Percentiles rank a stretch among this genome's conserved stretches.
Evolutionary conservation across 441 rosid genomes (phyloP).

Genomic region (Erodium trifolium): DNA sequence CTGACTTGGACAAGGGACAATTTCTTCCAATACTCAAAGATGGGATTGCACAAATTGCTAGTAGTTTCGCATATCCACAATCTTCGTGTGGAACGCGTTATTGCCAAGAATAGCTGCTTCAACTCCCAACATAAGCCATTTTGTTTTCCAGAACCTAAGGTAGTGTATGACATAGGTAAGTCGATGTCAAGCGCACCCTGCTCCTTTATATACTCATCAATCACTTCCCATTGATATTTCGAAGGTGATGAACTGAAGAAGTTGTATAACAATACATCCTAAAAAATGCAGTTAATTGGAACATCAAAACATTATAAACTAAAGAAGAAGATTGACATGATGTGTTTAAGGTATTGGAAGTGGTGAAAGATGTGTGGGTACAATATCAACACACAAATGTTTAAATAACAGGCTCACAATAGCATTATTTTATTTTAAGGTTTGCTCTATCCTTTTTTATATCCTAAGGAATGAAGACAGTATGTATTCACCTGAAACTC

Average conservation of each 20-base stretch:
- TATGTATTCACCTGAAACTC: conserved; percentile 45
- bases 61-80: conserved; percentile 45
- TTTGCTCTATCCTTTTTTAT: no score
- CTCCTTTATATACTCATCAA: conserved; percentile 38
- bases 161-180: conserved; percentile 21
- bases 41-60: conserved; percentile 25
- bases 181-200: conserved; percentile 24
- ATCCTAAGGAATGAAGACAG: neutral
- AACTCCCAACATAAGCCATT: conserved; percentile 42
- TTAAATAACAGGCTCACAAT: no score
- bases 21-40: conserved; percentile 44
- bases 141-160: conserved; percentile 29
- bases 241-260: conserved; percentile 40
- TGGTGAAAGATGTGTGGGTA: neutral
- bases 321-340: neutral
- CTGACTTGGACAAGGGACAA: conserved; percentile 34
- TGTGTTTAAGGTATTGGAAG: no score
- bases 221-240: conserved; percentile 37
- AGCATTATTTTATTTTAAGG: no score
- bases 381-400: neutral
- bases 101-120: conserved; percentile 50
- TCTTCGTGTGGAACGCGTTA: conserved; percentile 46
- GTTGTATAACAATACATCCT: conserved; percentile 48
- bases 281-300: neutral
- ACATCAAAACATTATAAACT: neutral